Conservation (phyloP, 257 asterid genomes). For the Fraxinus excelsior region DNA sequence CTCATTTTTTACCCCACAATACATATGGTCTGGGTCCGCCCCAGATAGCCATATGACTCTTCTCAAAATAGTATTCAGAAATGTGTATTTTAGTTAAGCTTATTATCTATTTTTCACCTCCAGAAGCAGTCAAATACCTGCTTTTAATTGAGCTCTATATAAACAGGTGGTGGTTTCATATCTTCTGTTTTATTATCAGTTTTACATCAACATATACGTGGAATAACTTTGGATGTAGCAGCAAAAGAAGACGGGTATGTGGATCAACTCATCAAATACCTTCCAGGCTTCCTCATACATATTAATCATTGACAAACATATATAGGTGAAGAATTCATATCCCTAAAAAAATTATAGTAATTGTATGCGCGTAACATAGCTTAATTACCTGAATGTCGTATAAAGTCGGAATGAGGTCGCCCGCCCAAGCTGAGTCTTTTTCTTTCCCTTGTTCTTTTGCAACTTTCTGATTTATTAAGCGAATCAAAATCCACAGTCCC, state of each 20-base stretch:
- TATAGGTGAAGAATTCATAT: background rate
- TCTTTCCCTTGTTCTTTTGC: conserved; percentile 36
- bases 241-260: background rate
- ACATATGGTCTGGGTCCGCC: too few relatives aligned
- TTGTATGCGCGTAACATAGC: background rate
- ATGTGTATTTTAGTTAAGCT: background rate
- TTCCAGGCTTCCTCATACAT: background rate
- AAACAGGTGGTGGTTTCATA: background rate
- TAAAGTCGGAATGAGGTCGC: conserved; percentile 46
- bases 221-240: background rate
- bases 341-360: background rate
- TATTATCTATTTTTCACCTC: background rate
- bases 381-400: conserved; percentile 61
- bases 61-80: background rate
- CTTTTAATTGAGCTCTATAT: background rate
- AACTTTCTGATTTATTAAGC: conserved; percentile 50
- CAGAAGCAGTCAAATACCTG: background rate
- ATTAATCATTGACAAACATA: background rate
- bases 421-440: conserved; percentile 27
- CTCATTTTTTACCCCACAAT: too few relatives aligned
- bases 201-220: background rate
- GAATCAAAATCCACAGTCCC: conserved; percentile 53
- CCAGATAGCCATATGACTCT: too few relatives aligned
- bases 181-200: background rate
- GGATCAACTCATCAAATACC: background rate